Evolutionary conservation across 2,329 filamentous ascomycete species (phyloP).

Genomic region (Clarireedia monteithiana): DNA sequence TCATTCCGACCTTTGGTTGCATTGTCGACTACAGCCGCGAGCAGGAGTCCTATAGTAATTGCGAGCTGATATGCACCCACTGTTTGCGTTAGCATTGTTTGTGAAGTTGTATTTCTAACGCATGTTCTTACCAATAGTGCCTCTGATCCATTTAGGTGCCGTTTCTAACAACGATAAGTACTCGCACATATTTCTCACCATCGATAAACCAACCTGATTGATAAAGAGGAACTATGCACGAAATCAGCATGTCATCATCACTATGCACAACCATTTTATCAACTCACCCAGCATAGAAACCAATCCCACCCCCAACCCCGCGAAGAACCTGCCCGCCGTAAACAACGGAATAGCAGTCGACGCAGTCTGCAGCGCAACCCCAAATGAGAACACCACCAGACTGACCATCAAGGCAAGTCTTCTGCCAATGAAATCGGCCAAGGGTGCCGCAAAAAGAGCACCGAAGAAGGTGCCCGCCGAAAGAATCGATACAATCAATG

Average conservation of each 20-base stretch:
- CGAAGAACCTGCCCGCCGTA: conserved; percentile 66
- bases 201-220: neutral
- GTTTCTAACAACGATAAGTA: neutral
- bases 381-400: conserved; percentile 59
- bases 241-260: neutral
- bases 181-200: neutral
- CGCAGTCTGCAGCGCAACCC: conserved; percentile 60
- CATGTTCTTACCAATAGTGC: neutral
- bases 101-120: too few relatives aligned
- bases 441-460: conserved; percentile 33
- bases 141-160: conserved; percentile 7
- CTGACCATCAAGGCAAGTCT: conserved; percentile 57
- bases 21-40: conserved; percentile 71
- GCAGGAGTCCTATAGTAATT: conserved; percentile 68
- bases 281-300: conserved; percentile 53
- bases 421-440: conserved; percentile 35
- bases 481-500: conserved; percentile 60
- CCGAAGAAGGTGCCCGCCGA: conserved; percentile 74
- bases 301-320: conserved; percentile 65
- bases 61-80: conserved; percentile 65
- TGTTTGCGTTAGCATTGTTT: neutral
- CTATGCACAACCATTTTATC: neutral
- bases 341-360: conserved; percentile 55
- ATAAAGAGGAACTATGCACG: neutral
- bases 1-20: conserved; percentile 53